Percentiles rank a stretch among this genome's conserved stretches.
These are phyloP conservation scores for Serendipita indica DNA, from an alignment of 768 basidiomycete species.

Conservation along the genomic window DNA sequence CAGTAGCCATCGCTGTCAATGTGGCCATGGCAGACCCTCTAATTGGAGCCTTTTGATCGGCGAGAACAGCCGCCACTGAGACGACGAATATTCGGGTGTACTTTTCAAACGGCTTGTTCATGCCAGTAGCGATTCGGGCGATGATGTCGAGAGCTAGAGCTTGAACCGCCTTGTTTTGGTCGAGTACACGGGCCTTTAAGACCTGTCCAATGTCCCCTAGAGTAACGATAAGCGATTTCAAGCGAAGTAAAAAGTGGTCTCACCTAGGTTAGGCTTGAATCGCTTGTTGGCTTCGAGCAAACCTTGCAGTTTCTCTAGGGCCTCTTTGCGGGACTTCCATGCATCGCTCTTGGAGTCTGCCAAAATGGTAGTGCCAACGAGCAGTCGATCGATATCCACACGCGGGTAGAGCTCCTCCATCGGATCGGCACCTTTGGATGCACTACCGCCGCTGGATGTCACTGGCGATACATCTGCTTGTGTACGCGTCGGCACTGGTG, in stretches of 20 bases:
- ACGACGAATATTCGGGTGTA: conserved; percentile 60
- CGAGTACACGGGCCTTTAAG: conserved; percentile 74
- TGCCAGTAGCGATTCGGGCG: conserved; percentile 75
- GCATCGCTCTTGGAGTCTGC: conserved; percentile 80
- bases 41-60: conserved; percentile 85
- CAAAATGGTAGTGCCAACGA: conserved; percentile 71
- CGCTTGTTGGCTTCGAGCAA: conserved; percentile 91
- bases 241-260: conserved; percentile 15
- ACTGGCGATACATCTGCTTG: conserved; percentile 59
- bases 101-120: conserved; percentile 94
- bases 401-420: conserved; percentile 91
- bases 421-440: conserved; percentile 44
- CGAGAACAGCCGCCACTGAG: conserved; percentile 67
- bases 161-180: conserved; percentile 92
- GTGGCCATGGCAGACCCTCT: conserved; percentile 65
- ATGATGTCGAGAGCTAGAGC: conserved; percentile 79
- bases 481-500: conserved; percentile 64
- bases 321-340: conserved; percentile 96
- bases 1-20: conserved; percentile 67
- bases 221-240: conserved; percentile 9
- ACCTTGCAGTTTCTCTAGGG: conserved; percentile 67
- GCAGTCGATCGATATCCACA: conserved; percentile 75
- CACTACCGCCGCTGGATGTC: conserved; percentile 28
- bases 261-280: conserved; percentile 80
- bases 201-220: conserved; percentile 81